phyloP scores from a whole-genome alignment of 164 flowering plant genomes.

The Euptelea pleiosperma region DNA sequence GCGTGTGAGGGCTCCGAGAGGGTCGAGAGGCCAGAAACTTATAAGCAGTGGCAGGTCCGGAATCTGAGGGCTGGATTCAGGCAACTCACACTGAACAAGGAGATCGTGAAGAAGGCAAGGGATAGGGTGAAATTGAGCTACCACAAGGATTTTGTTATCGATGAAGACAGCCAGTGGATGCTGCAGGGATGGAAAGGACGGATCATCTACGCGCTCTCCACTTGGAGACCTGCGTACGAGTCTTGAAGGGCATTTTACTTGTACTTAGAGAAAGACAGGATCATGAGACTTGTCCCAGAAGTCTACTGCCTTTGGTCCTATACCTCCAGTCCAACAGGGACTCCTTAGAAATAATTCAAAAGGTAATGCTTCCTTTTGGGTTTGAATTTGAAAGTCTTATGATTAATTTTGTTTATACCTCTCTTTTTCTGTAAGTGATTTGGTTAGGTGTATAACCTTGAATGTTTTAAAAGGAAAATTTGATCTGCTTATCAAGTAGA shows the following conservation, averaged over 20 bases:
- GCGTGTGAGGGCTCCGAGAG: constrained; percentile 86
- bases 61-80: constrained; percentile 59
- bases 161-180: constrained; percentile 70
- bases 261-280: not conserved
- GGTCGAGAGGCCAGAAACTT: constrained; percentile 88
- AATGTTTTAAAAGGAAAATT: too few relatives aligned
- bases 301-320: constrained; percentile 2
- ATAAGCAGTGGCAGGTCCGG: constrained; percentile 78
- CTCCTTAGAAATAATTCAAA: not conserved
- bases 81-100: constrained; percentile 54
- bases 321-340: not conserved
- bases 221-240: constrained; percentile 50
- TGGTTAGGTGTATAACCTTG: too few relatives aligned
- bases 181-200: constrained; percentile 88
- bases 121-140: constrained; percentile 36
- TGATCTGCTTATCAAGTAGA: not conserved
- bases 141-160: constrained; percentile 70
- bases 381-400: too few relatives aligned
- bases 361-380: constrained; percentile 9
- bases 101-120: constrained; percentile 36
- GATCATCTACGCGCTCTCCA: constrained; percentile 52
- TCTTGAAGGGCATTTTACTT: not conserved
- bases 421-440: not conserved
- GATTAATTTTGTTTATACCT: not conserved
- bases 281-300: not conserved